Base-by-base conservation (phyloP, 495 filamentous ascomycete genomes). In the Neurospora hispaniola region DNA sequence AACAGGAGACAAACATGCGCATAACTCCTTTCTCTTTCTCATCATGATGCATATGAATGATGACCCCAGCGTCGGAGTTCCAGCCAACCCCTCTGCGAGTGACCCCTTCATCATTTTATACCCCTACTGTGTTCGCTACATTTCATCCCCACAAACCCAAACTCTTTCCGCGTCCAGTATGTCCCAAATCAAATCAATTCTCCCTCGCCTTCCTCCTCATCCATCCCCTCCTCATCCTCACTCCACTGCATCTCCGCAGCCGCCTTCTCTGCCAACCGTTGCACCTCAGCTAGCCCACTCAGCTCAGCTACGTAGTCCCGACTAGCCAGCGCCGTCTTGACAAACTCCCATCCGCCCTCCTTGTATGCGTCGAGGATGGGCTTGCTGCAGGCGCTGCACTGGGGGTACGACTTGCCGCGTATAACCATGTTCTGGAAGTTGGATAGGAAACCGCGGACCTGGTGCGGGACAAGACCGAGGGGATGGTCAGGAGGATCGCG, bases 221-320 rank as follows among this genome's bases (percentile, higher is more conserved):
- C 80, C n/a, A 71, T 74, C 54, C 54, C 54, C 16, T 78, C 84
- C 12, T 85, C 82, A 31, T 84, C 84, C 70, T 85, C 84, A 39
- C 82, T 81, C 82, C 83, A 86, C 46, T 85, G 83, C 44, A 85
- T 76, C 27, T 84, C 82, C 0, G 75, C 80, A 39, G 80, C 79
- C 62, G 82, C 78, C 44, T 74, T 79, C 78, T 96, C 93, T 0
- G 95, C 96, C 78, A 83, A 84, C 77, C 91, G 86, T 80, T 98
- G 95, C 72, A 97, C 94, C 85, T 98, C 94, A 69, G 92, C 93
- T 46, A 98, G 84, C 10, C 96, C 96, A 76, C 92, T 96, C 46
- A 98, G 81, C 78, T 97, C 93, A 75, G 94, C 93, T 0, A 99
- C 92, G 79, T 92, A 98, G 4, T 94, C 91, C 70, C 88, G 89